Evolutionary conservation across 805 yeast genomes (phyloP).

Genomic region (Candida verbasci): DNA sequence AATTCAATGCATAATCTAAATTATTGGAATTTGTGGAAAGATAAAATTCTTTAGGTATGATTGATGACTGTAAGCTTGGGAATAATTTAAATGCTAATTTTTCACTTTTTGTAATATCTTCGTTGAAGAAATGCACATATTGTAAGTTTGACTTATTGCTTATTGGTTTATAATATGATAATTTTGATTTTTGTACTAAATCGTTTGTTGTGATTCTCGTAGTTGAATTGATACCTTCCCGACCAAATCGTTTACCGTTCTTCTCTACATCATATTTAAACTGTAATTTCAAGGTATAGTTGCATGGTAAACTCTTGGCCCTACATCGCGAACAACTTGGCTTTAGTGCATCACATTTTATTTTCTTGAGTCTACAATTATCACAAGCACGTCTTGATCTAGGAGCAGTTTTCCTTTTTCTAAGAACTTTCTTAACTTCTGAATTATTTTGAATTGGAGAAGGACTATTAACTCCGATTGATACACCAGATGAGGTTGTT

Average conservation of each 20-base stretch:
- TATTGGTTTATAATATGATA: slow-evolving; percentile 13
- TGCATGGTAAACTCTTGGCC: slow-evolving; percentile 14
- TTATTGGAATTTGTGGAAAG: slow-evolving; percentile 9
- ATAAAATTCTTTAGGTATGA: slow-evolving; percentile 19
- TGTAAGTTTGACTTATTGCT: slow-evolving; percentile 11
- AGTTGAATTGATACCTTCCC: slow-evolving; percentile 19
- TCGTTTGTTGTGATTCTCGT: slow-evolving; percentile 8
- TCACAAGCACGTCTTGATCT: slow-evolving; percentile 21
- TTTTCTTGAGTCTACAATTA: slow-evolving; percentile 16
- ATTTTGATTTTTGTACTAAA: slow-evolving; percentile 11
- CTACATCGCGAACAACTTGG: slow-evolving; percentile 19
- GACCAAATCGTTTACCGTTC: slow-evolving; percentile 21
- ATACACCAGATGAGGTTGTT: too few species aligned
- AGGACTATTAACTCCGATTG: too few species aligned
- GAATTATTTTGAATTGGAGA: too few species aligned
- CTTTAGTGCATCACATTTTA: slow-evolving; percentile 25
- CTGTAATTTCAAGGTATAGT: slow-evolving; percentile 17
- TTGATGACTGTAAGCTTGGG: slow-evolving; percentile 16
- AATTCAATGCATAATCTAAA: slow-evolving; percentile 19
- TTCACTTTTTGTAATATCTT: not conserved
- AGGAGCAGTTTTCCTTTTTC: not conserved
- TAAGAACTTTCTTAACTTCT: not conserved
- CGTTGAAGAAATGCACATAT: slow-evolving; percentile 14
- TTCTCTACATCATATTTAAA: slow-evolving; percentile 23
- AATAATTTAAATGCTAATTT: not conserved